Conservation (phyloP, 352 stramenopile genomes). For the Thalassiosira hispida region DNA sequence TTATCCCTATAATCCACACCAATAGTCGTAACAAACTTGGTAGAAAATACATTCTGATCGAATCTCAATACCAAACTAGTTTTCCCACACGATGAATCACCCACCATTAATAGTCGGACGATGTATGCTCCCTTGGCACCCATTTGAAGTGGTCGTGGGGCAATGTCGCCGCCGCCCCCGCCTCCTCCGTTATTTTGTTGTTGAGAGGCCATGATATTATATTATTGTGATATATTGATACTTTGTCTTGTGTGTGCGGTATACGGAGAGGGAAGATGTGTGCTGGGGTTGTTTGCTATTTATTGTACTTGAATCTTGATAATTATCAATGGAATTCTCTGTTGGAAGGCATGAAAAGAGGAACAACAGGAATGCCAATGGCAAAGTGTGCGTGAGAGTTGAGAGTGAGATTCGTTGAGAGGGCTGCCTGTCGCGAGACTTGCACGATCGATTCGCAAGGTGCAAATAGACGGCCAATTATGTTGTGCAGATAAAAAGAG, state of each 20-base stretch:
- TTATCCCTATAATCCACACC: slow-evolving; percentile 89
- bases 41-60: slow-evolving; percentile 87
- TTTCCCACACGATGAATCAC: slow-evolving; percentile 87
- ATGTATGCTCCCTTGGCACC: slow-evolving; percentile 85
- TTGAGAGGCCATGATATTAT: slow-evolving; percentile 4
- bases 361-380: no score
- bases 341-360: no score
- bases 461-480: no score
- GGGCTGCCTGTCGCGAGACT: no score
- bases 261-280: no score
- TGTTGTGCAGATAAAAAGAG: no score
- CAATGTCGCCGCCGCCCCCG: not conserved
- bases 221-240: not conserved
- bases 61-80: slow-evolving; percentile 87
- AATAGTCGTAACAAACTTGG: slow-evolving; percentile 89
- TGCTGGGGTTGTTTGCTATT: no score
- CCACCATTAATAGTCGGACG: slow-evolving; percentile 84
- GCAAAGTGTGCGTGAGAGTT: no score
- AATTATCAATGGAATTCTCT: no score
- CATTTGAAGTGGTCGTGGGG: slow-evolving; percentile 80
- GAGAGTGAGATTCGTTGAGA: no score
- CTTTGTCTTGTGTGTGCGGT: not conserved
- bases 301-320: no score
- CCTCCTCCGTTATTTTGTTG: not conserved
- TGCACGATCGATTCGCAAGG: no score